A percentile compares a stretch with the other conserved stretches of the same genome.
These are phyloP conservation scores for Magnaporthiopsis incrustans DNA, from an alignment of 2,329 filamentous ascomycete species.

Conservation along the genomic window DNA sequence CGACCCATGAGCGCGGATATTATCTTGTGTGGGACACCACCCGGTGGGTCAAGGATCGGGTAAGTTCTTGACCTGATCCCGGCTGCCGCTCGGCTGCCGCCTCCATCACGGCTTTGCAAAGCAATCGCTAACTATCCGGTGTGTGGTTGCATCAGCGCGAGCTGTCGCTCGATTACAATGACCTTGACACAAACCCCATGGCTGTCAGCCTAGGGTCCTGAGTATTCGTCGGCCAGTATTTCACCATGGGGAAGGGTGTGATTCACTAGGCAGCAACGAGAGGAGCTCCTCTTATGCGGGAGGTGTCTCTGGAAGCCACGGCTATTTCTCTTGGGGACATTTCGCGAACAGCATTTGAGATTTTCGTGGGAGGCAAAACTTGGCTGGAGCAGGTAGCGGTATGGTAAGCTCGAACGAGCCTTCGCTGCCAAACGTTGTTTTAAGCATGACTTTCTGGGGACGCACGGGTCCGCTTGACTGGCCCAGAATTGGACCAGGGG, in stretches of 20 bases:
- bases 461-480: neutral
- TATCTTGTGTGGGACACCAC: conserved; percentile 58
- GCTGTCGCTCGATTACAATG: conserved; percentile 52
- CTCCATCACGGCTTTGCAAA: neutral
- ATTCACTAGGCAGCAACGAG: neutral
- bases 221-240: neutral
- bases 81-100: neutral
- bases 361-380: neutral
- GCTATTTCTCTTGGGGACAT: neutral
- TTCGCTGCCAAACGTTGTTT: neutral
- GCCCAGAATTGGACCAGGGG: neutral
- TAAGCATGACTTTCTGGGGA: neutral
- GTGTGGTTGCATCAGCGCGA: conserved; percentile 37
- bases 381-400: neutral
- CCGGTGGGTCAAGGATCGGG: conserved; percentile 56
- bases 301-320: no score
- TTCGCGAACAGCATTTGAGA: neutral
- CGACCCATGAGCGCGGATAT: conserved; percentile 54
- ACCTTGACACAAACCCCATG: conserved; percentile 42
- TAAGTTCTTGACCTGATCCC: conserved; percentile 30
- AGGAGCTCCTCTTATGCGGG: neutral
- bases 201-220: neutral
- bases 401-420: neutral
- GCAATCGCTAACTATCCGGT: conserved; percentile 11
- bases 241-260: neutral